Conservation (phyloP, 495 filamentous ascomycete genomes). For the Jackrogersella minutella region DNA sequence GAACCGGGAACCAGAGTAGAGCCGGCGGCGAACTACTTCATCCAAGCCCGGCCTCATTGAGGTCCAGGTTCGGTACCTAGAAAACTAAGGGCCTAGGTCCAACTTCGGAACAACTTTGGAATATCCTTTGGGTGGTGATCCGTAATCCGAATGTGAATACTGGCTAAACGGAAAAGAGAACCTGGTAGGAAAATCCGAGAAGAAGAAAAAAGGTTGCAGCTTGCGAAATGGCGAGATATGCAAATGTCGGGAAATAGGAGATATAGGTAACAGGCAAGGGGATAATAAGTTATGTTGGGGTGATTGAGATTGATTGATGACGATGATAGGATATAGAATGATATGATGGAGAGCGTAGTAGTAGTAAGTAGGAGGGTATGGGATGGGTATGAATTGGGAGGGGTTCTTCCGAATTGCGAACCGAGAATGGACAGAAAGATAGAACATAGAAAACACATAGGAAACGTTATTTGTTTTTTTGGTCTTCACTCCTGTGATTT, state of each 20-base stretch:
- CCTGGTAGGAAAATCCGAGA: constrained; percentile 21
- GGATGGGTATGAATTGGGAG: background rate
- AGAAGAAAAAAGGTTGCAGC: background rate
- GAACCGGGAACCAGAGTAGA: constrained; percentile 10
- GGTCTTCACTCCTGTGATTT: background rate
- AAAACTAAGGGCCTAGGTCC: constrained; percentile 26
- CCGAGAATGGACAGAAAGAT: constrained; percentile 8
- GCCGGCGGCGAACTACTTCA: constrained; percentile 27
- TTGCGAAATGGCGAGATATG: constrained; percentile 2
- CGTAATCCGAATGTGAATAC: constrained; percentile 40
- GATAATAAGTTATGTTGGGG: constrained; percentile 7
- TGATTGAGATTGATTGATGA: constrained; percentile 6
- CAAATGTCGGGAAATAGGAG: constrained; percentile 20
- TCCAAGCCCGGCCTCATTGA: constrained; percentile 30
- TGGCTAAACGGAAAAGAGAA: constrained; percentile 40
- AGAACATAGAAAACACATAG: background rate
- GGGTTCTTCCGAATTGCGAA: constrained; percentile 16
- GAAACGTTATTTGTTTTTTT: background rate
- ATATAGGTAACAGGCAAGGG: constrained; percentile 10
- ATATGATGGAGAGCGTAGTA: background rate
- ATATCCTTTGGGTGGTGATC: constrained; percentile 27
- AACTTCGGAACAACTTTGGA: constrained; percentile 23
- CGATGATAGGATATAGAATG: constrained; percentile 13
- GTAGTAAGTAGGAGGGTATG: background rate
- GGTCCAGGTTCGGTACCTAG: constrained; percentile 34